A percentile compares a stretch with the other conserved stretches of the same genome.
These are phyloP conservation scores for Alternaria arbusti DNA, from an alignment of 2,329 filamentous ascomycete genomes.

Conservation along the genomic window DNA sequence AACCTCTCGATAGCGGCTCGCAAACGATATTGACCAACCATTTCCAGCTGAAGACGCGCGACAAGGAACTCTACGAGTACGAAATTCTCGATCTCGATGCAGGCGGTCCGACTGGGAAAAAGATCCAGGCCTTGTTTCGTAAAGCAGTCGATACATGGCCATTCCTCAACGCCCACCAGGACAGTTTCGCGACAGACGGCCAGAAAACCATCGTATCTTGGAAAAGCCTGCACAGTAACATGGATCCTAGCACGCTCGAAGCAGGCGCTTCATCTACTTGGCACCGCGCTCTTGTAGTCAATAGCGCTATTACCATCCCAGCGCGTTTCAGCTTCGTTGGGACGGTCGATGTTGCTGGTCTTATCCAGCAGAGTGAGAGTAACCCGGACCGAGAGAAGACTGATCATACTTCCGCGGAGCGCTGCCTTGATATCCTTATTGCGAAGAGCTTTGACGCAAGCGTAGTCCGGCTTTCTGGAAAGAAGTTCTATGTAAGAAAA, in stretches of 20 bases:
- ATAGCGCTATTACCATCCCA: not conserved
- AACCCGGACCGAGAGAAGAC: no score
- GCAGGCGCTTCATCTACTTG: no score
- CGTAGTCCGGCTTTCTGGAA: slow-evolving; percentile 3
- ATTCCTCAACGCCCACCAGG: slow-evolving; percentile 1
- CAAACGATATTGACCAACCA: no score
- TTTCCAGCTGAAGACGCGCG: no score
- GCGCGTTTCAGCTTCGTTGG: not conserved
- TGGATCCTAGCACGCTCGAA: not conserved
- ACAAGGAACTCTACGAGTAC: no score
- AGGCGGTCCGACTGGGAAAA: no score
- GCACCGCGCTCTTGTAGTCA: no score
- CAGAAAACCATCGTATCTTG: slow-evolving; percentile 11
- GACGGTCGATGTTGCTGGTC: not conserved
- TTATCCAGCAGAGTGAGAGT: no score
- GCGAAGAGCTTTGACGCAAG: slow-evolving; percentile 1
- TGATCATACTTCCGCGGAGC: not conserved
- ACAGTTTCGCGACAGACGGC: slow-evolving; percentile 6
- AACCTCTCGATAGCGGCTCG: no score
- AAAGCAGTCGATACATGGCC: not conserved
- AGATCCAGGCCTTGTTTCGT: no score
- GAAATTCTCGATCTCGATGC: no score
- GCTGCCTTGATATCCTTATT: slow-evolving; percentile 8
- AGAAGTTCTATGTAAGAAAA: slow-evolving; percentile 8
- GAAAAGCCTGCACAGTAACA: slow-evolving; percentile 7